Evolutionary conservation across 2,329 filamentous ascomycete genomes (phyloP), one percentile per base, ranked within the genome.

Genomic region (Aspergillus pseudoviridinutans): DNA sequence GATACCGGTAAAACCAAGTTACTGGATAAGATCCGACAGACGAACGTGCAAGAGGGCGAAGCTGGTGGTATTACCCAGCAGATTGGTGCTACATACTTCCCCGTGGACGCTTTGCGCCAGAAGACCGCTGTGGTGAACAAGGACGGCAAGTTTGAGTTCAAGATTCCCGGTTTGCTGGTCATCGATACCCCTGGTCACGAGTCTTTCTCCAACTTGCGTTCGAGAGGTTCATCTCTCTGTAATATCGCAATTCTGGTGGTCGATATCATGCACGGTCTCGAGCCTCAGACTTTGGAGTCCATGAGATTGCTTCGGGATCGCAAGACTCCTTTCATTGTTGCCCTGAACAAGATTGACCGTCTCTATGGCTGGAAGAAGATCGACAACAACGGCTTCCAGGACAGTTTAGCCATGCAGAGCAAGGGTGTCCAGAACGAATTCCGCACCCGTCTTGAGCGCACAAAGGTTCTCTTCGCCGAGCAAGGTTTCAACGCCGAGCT

Each of bases 1-100:
- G 94, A 99, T 87, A 99, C 95, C 49, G 94, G 94, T 75, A 99
- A 99, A 82, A 99, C 94, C n/a, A 99, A 97, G 80, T 82, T 99
- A 62, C 84, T 99, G 58, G 94, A 99, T 82, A 99, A 99, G 81
- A 91, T 99, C 71, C 90, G 94, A 70, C 92, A 97, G 77, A 97
- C 94, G 57, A 97, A 99, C 72, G 94, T 99, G 38, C 95, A 99
- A 73, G 94, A 97, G 78, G 94, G 94, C 70, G 94, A 99, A 84
- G 95, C 94, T 44, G 95, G 94, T 82, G 94, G 94, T 87, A 99
- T 99, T 71, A 99, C 94, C 7, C 94, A 99, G 79, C 94, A 99
- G 78, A 99, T 99, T 71, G 94, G 94, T 87, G 94, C 94, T 53
- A 99, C 94, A 2, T 99, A 97, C 81, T 99, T 99, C 84, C 95